phyloP scores from a whole-genome alignment of 805 yeast genomes.

The Spathaspora sp. region DNA sequence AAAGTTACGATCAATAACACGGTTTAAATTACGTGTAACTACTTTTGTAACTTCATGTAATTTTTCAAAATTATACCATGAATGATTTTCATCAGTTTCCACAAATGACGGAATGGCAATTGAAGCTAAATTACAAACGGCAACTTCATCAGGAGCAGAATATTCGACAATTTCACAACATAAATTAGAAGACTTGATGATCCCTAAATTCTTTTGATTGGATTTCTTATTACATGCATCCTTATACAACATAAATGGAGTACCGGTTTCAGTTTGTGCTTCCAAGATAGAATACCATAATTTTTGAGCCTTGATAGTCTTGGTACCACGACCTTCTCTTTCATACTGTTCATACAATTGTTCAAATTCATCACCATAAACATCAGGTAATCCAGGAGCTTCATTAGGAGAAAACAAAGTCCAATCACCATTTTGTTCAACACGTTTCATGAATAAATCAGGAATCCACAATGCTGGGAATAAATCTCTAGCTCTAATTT shows the following conservation, averaged over 20 bases:
- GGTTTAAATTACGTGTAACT: constrained; percentile 52
- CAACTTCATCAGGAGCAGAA: constrained; percentile 54
- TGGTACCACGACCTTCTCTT: constrained; percentile 46
- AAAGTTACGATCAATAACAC: constrained; percentile 52
- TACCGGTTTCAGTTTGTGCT: constrained; percentile 64
- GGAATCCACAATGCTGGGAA: constrained; percentile 65
- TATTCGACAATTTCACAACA: constrained; percentile 64
- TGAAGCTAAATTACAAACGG: constrained; percentile 61
- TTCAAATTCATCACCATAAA: constrained; percentile 54
- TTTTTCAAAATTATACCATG: constrained; percentile 54
- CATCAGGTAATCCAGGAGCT: constrained; percentile 54
- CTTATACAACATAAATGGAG: constrained; percentile 62
- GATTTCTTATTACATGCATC: constrained; percentile 59
- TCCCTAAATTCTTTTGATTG: constrained; percentile 59
- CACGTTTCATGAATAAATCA: constrained; percentile 59
- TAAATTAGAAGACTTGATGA: constrained; percentile 57
- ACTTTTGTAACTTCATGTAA: constrained; percentile 54
- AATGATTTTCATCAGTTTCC: constrained; percentile 36
- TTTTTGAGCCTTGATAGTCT: constrained; percentile 54
- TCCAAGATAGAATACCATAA: constrained; percentile 59
- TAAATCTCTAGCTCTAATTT: constrained; percentile 58
- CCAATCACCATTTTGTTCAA: constrained; percentile 54
- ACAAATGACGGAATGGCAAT: constrained; percentile 56
- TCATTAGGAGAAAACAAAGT: constrained; percentile 58
- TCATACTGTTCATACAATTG: constrained; percentile 51